Evolutionary conservation across 2,329 filamentous ascomycete species (phyloP), one percentile per base, ranked within the genome.

Genomic region (Aureobasidium pullulans): DNA sequence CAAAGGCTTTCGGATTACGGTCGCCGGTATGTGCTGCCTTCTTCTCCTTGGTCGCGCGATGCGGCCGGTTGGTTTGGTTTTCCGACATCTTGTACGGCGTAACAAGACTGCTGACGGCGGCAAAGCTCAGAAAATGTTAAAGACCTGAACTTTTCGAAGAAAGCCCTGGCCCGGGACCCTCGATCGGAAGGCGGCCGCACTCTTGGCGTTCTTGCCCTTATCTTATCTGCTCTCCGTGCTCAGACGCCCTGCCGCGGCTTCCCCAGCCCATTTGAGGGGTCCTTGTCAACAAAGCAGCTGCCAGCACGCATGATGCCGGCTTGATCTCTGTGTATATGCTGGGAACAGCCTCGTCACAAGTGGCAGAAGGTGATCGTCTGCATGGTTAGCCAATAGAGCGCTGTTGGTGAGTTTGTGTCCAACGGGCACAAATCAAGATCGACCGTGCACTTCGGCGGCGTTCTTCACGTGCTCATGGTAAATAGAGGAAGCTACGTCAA

Each of bases 11-110:
- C 2, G 90, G 89, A 71, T 96, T 96, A 64, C 79, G 80, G 59
- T 89, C 89, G 85, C 68, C 64, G 68, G 61, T 62, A 69, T 78
- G 80, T 6, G 42, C 11, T 73, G 87, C 84, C 79, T 95, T 95
- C 80, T 95, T 96, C 76, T 94, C 89, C 76, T 96, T 96, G 32
- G 86, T 78, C 69, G 89, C 86, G 69, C 92, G 83, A 79, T 97
- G 93, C 68, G 90, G 84, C 75, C 90, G 86, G 70, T 97, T 91
- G 46, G 81, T 74, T 77, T 96, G 92, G 63, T 90, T 83, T 61
- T 73, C 70, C 44, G 70, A 69, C 58, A 68, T 70, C 66, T 70
- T 57, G 54, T 57, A 43, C 29, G 52, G n/a, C 39, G 29, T 44
- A 34, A 43, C 52, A 42, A 57, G 28, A 36, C 29, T 46, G 8